phyloP scores from a whole-genome alignment of 148 eudicot species.

The Salicornia ramosissima region DNA sequence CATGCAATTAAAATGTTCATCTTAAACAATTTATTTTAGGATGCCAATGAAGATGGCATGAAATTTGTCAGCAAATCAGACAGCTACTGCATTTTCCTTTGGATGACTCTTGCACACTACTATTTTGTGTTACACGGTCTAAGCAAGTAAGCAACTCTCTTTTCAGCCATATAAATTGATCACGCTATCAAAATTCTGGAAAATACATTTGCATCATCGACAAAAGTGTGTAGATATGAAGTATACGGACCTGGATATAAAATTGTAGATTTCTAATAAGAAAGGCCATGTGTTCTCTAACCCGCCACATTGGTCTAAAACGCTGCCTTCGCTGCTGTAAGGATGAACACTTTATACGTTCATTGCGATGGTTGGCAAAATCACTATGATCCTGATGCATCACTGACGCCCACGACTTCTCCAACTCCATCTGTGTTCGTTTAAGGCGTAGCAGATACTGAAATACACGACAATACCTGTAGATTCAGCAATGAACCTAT shows the following conservation, averaged over 20 bases:
- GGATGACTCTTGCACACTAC: background rate
- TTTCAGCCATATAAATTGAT: background rate
- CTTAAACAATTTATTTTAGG: background rate
- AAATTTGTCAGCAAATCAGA: background rate
- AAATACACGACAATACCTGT: conserved; percentile 80
- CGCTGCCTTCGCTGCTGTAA: conserved; percentile 71
- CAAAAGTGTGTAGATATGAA: background rate
- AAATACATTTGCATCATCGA: background rate
- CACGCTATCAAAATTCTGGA: background rate
- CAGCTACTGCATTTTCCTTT: background rate
- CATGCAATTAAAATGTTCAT: background rate
- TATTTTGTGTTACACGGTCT: background rate
- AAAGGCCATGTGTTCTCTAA: conserved; percentile 98
- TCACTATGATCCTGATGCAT: conserved; percentile 94
- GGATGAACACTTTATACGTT: conserved; percentile 38
- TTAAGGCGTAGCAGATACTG: conserved; percentile 90
- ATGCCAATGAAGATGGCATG: background rate
- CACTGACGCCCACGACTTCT: conserved; percentile 96
- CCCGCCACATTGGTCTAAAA: conserved; percentile 93
- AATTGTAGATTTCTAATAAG: conserved; percentile 94
- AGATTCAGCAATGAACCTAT: conserved; percentile 2
- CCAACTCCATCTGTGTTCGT: conserved; percentile 97
- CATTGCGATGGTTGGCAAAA: conserved; percentile 62
- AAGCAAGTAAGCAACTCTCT: background rate
- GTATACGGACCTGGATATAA: conserved; percentile 86